Evolutionary conservation across 306 rosid species (phyloP), one percentile per base, ranked within the genome.

Genomic region (Dalbergia oliveri): DNA sequence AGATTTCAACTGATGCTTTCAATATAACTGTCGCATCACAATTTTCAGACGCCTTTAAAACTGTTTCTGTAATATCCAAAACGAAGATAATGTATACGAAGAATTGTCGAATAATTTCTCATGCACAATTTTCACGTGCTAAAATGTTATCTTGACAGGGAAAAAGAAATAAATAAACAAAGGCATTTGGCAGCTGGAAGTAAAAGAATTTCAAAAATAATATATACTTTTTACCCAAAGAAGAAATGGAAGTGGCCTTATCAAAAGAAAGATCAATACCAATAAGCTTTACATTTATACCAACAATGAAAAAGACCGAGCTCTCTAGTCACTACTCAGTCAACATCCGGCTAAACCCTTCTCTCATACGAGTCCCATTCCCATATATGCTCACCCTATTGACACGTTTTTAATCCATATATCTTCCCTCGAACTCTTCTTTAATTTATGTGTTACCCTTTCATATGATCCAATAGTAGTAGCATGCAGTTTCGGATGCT

Each of bases 61-160:
- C 45, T 19, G 16, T 66, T 37, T 4, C 6, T 64, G 70, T 66
- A 16, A 18, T 35, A 18, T 12, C 31, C 41, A 43, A 56, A 57
- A 37, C 11, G 51, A 16, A 67, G 23, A 23, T 50, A 16, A 67
- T n/a, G 39, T 57, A 37, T 37, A 63, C 63, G 23, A 18, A 76
- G 72, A 69, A 63, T 69, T 41, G 31, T 41, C 53, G 53, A 41
- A 62, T 18, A 51, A 61, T 37, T 81, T 75, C 37, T 26, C 18
- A 26, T 61, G 79, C 86, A 83, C 79, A 57, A 65, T 65, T 83
- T 71, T 78, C 83, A 83, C 80, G 83, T 83, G 83, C 76, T 64
- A 57, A 71, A 64, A 45, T 41, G 69, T 63, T 63, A 41, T 70
- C 21, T 47, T 10, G 33, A 18, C n/a, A 33, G 45, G 18, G 9